Percentiles rank a stretch among this genome's conserved stretches.
Conservation (phyloP, 495 filamentous ascomycete genomes). For the Parachaetomium inaequale region DNA sequence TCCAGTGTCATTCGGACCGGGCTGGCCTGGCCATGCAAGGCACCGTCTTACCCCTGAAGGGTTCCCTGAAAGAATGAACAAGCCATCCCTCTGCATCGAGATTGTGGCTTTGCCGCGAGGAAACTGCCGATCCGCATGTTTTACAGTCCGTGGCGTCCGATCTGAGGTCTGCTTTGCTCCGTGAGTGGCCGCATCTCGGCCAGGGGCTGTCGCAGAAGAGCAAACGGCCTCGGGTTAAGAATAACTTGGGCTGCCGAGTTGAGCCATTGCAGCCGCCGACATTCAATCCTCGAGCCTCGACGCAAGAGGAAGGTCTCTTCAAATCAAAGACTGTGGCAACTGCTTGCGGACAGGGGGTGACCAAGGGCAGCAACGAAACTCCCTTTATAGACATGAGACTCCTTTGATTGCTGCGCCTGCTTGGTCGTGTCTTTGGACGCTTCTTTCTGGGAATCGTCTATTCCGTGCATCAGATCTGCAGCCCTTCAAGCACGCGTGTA, state of each 20-base stretch:
- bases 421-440: not conserved
- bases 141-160: not conserved
- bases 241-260: not conserved
- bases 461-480: not conserved
- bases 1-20: not conserved
- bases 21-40: not conserved
- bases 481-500: too few relatives aligned
- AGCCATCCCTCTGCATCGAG: not conserved
- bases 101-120: not conserved
- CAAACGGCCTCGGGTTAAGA: not conserved
- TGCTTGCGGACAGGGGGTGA: not conserved
- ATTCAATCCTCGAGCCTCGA: not conserved
- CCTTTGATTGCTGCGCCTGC: constrained; percentile 9
- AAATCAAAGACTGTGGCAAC: not conserved
- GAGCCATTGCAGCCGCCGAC: not conserved
- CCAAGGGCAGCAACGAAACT: not conserved
- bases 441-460: not conserved
- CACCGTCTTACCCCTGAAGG: not conserved
- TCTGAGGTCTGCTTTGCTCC: not conserved
- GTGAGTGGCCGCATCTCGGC: not conserved
- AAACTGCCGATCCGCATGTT: constrained; percentile 6
- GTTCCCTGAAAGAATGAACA: not conserved
- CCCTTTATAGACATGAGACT: not conserved
- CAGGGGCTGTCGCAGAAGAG: constrained; percentile 1
- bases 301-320: constrained; percentile 9